Percentiles rank a stretch among this genome's conserved stretches.
These are phyloP conservation scores for Fonsecaea pugnacius DNA, from an alignment of 2,329 filamentous ascomycete genomes.

Conservation along the genomic window DNA sequence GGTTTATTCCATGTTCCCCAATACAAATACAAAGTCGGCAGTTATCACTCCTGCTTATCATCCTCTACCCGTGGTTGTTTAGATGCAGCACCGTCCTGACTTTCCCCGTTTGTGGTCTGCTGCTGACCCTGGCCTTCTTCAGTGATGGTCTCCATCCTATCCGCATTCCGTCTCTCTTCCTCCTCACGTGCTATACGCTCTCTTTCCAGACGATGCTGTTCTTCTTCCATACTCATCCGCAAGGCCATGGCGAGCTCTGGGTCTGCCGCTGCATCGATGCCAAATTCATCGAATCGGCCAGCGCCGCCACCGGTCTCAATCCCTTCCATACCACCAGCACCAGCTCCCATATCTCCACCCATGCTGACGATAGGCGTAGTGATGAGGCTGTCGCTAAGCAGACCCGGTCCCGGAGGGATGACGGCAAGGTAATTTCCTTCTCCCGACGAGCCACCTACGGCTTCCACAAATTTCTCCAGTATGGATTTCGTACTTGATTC, in stretches of 20 bases:
- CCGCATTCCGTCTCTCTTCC: conserved; percentile 68
- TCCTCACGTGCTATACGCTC: conserved; percentile 74
- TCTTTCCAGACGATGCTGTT: conserved; percentile 90
- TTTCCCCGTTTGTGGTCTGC: conserved; percentile 21
- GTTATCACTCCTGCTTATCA: conserved; percentile 33
- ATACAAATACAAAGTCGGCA: conserved; percentile 14
- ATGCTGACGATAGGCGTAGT: conserved; percentile 76
- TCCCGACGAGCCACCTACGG: conserved; percentile 74
- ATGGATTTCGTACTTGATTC: conserved; percentile 88
- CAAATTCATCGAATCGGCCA: conserved; percentile 73
- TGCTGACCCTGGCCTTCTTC: conserved; percentile 68
- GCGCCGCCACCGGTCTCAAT: conserved; percentile 57
- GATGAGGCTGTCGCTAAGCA: conserved; percentile 90
- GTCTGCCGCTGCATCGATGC: conserved; percentile 87
- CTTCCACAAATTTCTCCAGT: conserved; percentile 89
- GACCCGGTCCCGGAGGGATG: conserved; percentile 85
- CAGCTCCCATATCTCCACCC: conserved; percentile 65
- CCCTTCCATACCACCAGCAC: conserved; percentile 62
- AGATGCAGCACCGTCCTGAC: conserved; percentile 29
- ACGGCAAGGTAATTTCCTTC: conserved; percentile 91
- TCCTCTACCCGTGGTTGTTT: conserved; percentile 38
- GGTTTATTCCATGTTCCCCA: conserved; percentile 4
- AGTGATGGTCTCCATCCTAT: conserved; percentile 73
- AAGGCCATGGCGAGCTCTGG: conserved; percentile 92
- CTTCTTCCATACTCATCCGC: conserved; percentile 97